phyloP scores from a whole-genome alignment of 768 basidiomycete genomes.

The Lentinula sp. region DNA sequence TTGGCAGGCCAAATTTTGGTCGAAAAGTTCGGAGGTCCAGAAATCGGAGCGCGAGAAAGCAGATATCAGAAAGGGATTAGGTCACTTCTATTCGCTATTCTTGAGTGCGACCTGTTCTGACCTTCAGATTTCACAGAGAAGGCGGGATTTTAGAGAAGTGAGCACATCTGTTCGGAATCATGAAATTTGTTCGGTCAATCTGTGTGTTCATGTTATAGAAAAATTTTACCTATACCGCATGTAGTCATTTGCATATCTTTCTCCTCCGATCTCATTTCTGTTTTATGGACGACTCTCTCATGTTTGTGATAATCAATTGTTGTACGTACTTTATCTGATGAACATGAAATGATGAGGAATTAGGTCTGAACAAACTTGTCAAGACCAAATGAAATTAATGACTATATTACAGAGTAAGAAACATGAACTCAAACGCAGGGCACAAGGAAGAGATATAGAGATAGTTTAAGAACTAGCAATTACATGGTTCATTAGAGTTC shows the following conservation, averaged over 20 bases:
- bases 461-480: conserved; percentile 45
- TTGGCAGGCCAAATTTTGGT: conserved; percentile 45
- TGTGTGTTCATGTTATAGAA: too few relatives aligned
- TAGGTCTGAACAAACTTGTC: background rate
- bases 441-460: conserved; percentile 7
- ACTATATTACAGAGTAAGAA: background rate
- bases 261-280: too few relatives aligned
- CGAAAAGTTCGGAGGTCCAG: conserved; percentile 54
- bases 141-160: conserved; percentile 49
- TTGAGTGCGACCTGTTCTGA: background rate
- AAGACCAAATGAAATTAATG: background rate
- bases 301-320: background rate
- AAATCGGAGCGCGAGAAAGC: conserved; percentile 52
- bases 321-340: background rate
- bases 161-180: background rate
- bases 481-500: conserved; percentile 63
- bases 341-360: conserved; percentile 8
- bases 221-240: too few relatives aligned
- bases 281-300: background rate
- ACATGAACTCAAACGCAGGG: conserved; percentile 7
- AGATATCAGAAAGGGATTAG: conserved; percentile 61
- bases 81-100: background rate
- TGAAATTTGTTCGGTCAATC: background rate
- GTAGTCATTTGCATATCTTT: too few relatives aligned
- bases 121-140: conserved; percentile 23